Percentiles rank a stretch among this genome's conserved stretches.
These are phyloP conservation scores for Calonectria hawksworthii DNA, from an alignment of 2,329 filamentous ascomycete species.

Conservation along the genomic window DNA sequence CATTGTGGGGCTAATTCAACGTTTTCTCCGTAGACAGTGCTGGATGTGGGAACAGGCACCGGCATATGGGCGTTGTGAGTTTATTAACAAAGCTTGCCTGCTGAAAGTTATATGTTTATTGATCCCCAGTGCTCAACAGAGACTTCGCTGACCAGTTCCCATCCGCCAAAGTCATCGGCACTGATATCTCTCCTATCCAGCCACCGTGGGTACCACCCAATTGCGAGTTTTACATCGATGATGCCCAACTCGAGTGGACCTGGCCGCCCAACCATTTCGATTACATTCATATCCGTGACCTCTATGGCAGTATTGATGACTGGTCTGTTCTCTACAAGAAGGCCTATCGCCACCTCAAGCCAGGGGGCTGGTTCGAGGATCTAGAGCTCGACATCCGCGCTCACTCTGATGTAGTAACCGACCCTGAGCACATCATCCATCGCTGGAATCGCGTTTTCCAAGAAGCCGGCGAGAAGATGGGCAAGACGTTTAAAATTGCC, in stretches of 20 bases:
- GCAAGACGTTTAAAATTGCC: slow-evolving; percentile 33
- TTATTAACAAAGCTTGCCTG: background rate
- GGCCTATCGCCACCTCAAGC: slow-evolving; percentile 27
- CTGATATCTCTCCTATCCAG: slow-evolving; percentile 30
- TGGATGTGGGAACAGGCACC: slow-evolving; percentile 28
- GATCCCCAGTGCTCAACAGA: background rate
- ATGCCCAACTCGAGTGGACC: slow-evolving; percentile 31
- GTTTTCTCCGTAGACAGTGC: slow-evolving; percentile 10
- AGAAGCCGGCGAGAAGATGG: slow-evolving; percentile 32
- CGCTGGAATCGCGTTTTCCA: slow-evolving; percentile 34
- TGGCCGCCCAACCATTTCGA: slow-evolving; percentile 31
- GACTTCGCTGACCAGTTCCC: slow-evolving; percentile 32
- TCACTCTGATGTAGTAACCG: slow-evolving; percentile 30
- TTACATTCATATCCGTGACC: slow-evolving; percentile 32
- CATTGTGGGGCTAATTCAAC: background rate
- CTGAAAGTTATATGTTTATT: background rate
- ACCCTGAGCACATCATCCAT: slow-evolving; percentile 29
- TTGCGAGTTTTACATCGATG: slow-evolving; percentile 25
- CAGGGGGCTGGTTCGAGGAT: slow-evolving; percentile 31
- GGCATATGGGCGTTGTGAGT: slow-evolving; percentile 28
- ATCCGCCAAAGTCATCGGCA: slow-evolving; percentile 30
- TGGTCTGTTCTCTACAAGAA: slow-evolving; percentile 30
- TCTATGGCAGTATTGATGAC: slow-evolving; percentile 30
- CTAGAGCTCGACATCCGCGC: slow-evolving; percentile 17
- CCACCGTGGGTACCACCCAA: slow-evolving; percentile 25